Evolutionary conservation across 768 basidiomycete species (phyloP), one percentile per base, ranked within the genome.

Genomic region (Podaxis rugospora): DNA sequence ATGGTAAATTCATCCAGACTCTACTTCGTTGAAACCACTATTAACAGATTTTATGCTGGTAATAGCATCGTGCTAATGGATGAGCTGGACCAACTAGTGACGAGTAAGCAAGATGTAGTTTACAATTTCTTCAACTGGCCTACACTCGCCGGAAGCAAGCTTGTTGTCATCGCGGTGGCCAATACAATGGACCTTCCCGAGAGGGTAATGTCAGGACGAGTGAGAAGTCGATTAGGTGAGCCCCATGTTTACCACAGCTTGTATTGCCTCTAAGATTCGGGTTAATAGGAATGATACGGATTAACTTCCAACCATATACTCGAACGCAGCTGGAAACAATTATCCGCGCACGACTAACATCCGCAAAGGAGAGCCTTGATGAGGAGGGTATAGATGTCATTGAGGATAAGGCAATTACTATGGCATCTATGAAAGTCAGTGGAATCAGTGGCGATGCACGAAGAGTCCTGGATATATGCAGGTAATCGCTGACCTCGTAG

Each of bases 111-210:
- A 71, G 96, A 99, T 61, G 96, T 99, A 9, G 91, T 99, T 21
- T 99, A 99, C 75, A 98, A 98, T 69, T 98, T 99, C 75, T 98
- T 98, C 82, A 98, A 99, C 71, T 99, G 97, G 96, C 97, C 97
- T 1, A 96, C 95, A 3, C 78, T 97, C 54, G 80, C 83, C 0
- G 87, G 86, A 18, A 95, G 93, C 61, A 92, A 91, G 71, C 82
- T 99, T 4, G 87, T 98, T 55, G 97, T 99, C 1, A 84, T 99
- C 54, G 96, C 97, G 0, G 95, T 99, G 0, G 97, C 97, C 5
- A 99, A 98, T 70, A 95, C 96, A 32, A 96, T 97, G 92, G 96
- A 98, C 69, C 80, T 98, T 57, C 97, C 97, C 0, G 96, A 98
- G 72, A 82, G 96, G 49, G 91, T 90, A 10, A 90, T 99, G 86